These are phyloP conservation scores for Pugionium dolabratum DNA, from an alignment of 345 rosid genomes.

Conservation along the genomic window DNA sequence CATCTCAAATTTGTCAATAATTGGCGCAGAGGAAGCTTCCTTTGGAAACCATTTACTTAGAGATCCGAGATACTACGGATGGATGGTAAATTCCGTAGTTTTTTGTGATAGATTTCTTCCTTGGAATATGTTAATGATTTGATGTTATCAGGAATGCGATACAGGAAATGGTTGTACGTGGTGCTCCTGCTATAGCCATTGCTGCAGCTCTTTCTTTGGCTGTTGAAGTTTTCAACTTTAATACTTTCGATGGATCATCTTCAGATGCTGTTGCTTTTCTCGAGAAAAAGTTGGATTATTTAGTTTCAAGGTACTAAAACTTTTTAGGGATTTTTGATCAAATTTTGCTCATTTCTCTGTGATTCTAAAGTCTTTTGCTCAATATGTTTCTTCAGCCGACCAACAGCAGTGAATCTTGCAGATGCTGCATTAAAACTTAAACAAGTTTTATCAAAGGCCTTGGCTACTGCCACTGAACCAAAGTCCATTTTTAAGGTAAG, in stretches of 20 bases:
- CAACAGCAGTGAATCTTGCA: slow-evolving; percentile 86
- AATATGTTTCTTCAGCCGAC: slow-evolving; percentile 58
- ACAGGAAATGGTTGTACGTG: slow-evolving; percentile 94
- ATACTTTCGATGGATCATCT: slow-evolving; percentile 55
- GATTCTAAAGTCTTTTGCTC: slow-evolving; percentile 14
- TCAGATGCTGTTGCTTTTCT: slow-evolving; percentile 61
- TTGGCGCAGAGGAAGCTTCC: slow-evolving; percentile 83
- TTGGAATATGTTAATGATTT: neutral
- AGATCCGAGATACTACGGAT: slow-evolving; percentile 58
- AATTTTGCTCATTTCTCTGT: slow-evolving; percentile 9
- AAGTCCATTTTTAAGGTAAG: slow-evolving; percentile 58
- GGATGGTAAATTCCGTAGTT: slow-evolving; percentile 65
- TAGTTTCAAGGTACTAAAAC: slow-evolving; percentile 61
- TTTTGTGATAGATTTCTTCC: neutral
- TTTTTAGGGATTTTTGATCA: neutral
- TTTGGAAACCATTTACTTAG: slow-evolving; percentile 62
- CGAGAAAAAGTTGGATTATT: slow-evolving; percentile 62
- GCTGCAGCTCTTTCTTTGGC: slow-evolving; percentile 93
- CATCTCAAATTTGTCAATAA: neutral
- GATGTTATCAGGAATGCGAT: slow-evolving; percentile 65
- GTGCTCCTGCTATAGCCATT: slow-evolving; percentile 98
- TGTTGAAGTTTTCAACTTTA: slow-evolving; percentile 68
- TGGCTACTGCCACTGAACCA: slow-evolving; percentile 45
- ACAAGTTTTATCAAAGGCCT: slow-evolving; percentile 55
- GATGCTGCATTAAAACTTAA: slow-evolving; percentile 86